Conservation (phyloP, 306 rosid genomes). For the Ochetophila trinervis region DNA sequence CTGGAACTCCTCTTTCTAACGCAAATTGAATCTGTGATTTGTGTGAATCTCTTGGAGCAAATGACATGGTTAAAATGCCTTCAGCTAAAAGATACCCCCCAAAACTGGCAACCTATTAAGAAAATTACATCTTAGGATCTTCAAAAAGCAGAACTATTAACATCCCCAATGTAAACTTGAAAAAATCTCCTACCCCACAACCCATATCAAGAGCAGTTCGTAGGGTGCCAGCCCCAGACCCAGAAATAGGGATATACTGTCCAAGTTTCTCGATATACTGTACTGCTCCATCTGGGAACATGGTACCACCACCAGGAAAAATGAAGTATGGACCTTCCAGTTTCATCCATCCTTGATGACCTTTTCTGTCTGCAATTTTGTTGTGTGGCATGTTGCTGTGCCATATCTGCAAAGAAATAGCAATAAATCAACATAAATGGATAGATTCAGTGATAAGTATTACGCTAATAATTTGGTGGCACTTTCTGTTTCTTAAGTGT, state of each 20-base stretch:
- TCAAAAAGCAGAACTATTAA: conserved; percentile 15
- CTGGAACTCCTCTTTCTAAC: conserved; percentile 94
- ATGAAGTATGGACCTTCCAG: conserved; percentile 78
- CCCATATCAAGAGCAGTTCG: conserved; percentile 99
- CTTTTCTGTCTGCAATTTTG: conserved; percentile 97
- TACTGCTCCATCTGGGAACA: conserved; percentile 97
- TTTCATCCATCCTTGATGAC: conserved; percentile 99
- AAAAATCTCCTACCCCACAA: conserved; percentile 72
- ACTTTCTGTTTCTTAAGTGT: too few species aligned
- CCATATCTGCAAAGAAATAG: conserved; percentile 66
- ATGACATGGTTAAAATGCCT: conserved; percentile 74
- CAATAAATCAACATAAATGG: conserved; percentile 12
- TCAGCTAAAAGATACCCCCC: conserved; percentile 80
- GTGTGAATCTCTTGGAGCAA: conserved; percentile 99
- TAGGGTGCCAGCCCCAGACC: conserved; percentile 38
- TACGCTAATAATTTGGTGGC: not conserved
- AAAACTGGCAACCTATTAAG: conserved; percentile 91
- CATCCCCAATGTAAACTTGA: conserved; percentile 17
- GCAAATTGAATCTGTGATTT: conserved; percentile 97
- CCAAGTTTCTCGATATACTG: conserved; percentile 91
- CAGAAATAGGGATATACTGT: conserved; percentile 75
- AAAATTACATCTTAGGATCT: conserved; percentile 14
- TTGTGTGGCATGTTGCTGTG: conserved; percentile 92
- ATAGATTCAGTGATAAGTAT: conserved; percentile 1
- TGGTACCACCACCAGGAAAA: conserved; percentile 99